Percentiles rank a stretch among this genome's conserved stretches.
phyloP scores from a whole-genome alignment of 225 moss, liverwort and hornwort species.

The Climacium dendroides region DNA sequence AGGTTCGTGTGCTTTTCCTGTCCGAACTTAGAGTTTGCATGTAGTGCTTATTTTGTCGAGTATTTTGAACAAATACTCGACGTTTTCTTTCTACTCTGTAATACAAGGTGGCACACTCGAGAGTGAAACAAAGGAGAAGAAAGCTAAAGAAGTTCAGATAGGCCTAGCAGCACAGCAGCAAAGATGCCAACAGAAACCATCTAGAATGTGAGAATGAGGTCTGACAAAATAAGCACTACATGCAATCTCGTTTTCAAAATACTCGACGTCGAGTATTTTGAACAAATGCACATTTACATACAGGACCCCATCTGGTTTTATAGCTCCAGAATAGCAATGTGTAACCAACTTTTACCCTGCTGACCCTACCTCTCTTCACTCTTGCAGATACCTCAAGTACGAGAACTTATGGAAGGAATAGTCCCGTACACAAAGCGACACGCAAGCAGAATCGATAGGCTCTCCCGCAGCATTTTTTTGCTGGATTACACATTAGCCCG shows the following conservation, averaged over 20 bases:
- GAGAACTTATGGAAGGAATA: slow-evolving; percentile 84
- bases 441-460: slow-evolving; percentile 63
- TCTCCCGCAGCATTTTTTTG: slow-evolving; percentile 65
- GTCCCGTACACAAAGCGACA: slow-evolving; percentile 83
- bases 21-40: background rate
- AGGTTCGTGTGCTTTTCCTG: slow-evolving; percentile 31
- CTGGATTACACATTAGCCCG: slow-evolving; percentile 68
- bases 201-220: too few relatives aligned
- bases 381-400: slow-evolving; percentile 66
- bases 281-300: background rate
- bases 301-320: background rate
- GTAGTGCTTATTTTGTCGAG: background rate
- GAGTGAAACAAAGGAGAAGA: too few relatives aligned
- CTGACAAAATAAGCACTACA: too few relatives aligned
- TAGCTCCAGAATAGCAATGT: background rate
- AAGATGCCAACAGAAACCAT: too few relatives aligned
- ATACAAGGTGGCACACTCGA: too few relatives aligned
- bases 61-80: background rate
- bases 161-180: too few relatives aligned
- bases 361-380: background rate
- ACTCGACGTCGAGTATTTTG: background rate
- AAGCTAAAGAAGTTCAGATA: too few relatives aligned
- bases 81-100: too few relatives aligned
- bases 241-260: too few relatives aligned
- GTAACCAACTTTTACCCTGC: background rate